These are phyloP conservation scores for Talaromyces amestolkiae DNA, from an alignment of 2,329 filamentous ascomycete species.

Conservation along the genomic window DNA sequence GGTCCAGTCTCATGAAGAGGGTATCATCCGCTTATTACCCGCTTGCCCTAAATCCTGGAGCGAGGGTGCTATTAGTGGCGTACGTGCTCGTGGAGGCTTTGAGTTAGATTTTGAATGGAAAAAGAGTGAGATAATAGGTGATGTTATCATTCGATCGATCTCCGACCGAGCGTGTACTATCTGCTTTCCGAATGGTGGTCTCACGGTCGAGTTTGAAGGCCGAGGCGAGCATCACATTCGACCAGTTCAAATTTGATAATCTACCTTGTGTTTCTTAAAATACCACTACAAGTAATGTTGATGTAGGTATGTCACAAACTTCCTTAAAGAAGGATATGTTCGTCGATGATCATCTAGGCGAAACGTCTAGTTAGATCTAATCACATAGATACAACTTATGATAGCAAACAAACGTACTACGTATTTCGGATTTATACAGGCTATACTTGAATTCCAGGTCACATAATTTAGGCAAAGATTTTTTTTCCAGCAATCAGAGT, in stretches of 20 bases:
- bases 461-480: background rate
- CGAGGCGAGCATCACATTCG: slow-evolving; percentile 6
- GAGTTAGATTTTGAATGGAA: slow-evolving; percentile 37
- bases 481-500: slow-evolving; percentile 13
- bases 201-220: slow-evolving; percentile 21
- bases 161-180: slow-evolving; percentile 23
- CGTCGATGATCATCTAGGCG: background rate
- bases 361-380: background rate
- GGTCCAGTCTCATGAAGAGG: slow-evolving; percentile 37
- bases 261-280: background rate
- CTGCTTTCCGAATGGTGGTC: slow-evolving; percentile 24
- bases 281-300: background rate
- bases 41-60: slow-evolving; percentile 34
- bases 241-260: background rate
- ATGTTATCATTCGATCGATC: slow-evolving; percentile 6
- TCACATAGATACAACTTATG: background rate
- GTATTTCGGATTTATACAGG: background rate
- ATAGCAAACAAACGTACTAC: background rate
- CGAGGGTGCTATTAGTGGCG: slow-evolving; percentile 31
- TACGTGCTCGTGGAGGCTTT: slow-evolving; percentile 37
- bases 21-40: slow-evolving; percentile 36
- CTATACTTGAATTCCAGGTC: background rate
- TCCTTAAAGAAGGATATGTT: background rate
- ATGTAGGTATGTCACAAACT: background rate
- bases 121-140: slow-evolving; percentile 10